These are phyloP conservation scores for Xylariaceae sp. DNA, from an alignment of 2,329 filamentous ascomycete genomes.

Conservation along the genomic window DNA sequence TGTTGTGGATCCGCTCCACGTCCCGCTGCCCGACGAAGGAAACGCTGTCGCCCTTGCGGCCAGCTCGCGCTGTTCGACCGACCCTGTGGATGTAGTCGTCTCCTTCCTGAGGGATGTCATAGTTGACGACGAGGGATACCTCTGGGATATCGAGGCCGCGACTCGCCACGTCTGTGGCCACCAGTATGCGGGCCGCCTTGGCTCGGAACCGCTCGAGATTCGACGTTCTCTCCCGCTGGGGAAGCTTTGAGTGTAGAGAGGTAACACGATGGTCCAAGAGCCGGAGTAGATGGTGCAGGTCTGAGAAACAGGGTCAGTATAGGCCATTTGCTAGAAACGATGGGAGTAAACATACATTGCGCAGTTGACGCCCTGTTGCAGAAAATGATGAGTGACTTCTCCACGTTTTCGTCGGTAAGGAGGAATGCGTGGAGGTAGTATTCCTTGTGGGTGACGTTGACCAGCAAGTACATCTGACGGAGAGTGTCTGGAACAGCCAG, in stretches of 20 bases:
- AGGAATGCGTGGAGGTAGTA: slow-evolving; percentile 91
- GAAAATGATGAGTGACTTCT: slow-evolving; percentile 84
- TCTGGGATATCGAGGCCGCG: slow-evolving; percentile 93
- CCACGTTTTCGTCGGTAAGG: slow-evolving; percentile 66
- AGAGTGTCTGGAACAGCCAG: slow-evolving; percentile 77
- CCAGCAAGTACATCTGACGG: slow-evolving; percentile 77
- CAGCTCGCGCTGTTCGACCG: slow-evolving; percentile 89
- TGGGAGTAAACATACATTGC: slow-evolving; percentile 43
- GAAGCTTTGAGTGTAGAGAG: slow-evolving; percentile 79
- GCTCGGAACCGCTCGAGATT: slow-evolving; percentile 92
- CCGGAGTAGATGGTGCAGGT: slow-evolving; percentile 82
- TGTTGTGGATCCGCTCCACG: slow-evolving; percentile 82
- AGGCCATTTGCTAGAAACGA: not conserved
- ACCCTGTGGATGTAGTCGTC: slow-evolving; percentile 98
- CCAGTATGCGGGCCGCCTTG: slow-evolving; percentile 77
- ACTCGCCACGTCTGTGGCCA: slow-evolving; percentile 92
- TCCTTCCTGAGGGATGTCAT: slow-evolving; percentile 90
- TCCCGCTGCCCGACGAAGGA: slow-evolving; percentile 91
- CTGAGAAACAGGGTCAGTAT: slow-evolving; percentile 7
- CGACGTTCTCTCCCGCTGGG: slow-evolving; percentile 76
- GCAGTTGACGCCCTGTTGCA: slow-evolving; percentile 88
- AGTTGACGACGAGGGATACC: slow-evolving; percentile 87
- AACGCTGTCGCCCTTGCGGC: slow-evolving; percentile 73
- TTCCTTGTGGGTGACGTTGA: slow-evolving; percentile 79
- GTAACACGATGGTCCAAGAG: slow-evolving; percentile 86